Evolutionary conservation across 2,329 filamentous ascomycete genomes (phyloP).

Genomic region (Microcera coccophila): DNA sequence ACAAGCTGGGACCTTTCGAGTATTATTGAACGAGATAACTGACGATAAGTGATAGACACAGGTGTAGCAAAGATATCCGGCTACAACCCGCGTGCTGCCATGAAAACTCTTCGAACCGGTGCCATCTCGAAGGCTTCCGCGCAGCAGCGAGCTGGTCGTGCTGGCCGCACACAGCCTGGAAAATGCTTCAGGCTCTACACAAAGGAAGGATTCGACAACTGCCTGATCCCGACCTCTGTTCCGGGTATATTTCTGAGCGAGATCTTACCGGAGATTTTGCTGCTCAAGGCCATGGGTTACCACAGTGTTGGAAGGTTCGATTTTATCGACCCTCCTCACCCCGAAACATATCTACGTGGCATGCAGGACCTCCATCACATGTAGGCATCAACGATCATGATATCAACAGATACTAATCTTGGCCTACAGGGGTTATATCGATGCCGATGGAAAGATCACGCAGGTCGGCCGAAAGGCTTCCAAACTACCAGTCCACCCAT

Average conservation of each 20-base stretch:
- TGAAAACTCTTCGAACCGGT: neutral
- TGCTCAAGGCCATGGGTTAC: neutral
- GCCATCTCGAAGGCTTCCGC: neutral
- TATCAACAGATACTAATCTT: neutral
- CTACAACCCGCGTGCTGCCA: neutral
- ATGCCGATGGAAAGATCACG: slow-evolving; percentile 2
- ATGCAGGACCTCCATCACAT: slow-evolving; percentile 11
- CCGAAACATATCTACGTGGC: slow-evolving; percentile 11
- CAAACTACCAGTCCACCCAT: slow-evolving; percentile 6
- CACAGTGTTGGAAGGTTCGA: slow-evolving; percentile 4
- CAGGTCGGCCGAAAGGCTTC: slow-evolving; percentile 3
- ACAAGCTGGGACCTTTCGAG: no score
- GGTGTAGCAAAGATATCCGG: neutral
- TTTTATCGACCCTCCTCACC: slow-evolving; percentile 11
- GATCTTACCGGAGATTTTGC: neutral
- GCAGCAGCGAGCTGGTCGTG: neutral
- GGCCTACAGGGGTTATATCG: slow-evolving; percentile 7
- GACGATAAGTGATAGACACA: neutral
- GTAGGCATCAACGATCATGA: slow-evolving; percentile 1
- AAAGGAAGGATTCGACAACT: neutral
- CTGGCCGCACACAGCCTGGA: neutral
- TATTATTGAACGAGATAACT: no score
- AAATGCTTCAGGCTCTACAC: neutral
- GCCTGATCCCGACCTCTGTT: neutral
- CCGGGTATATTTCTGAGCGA: neutral